Evolutionary conservation across 2,329 filamentous ascomycete genomes (phyloP), one percentile per base, ranked within the genome.

Genomic region (Aspergillus brunneoviolaceus): DNA sequence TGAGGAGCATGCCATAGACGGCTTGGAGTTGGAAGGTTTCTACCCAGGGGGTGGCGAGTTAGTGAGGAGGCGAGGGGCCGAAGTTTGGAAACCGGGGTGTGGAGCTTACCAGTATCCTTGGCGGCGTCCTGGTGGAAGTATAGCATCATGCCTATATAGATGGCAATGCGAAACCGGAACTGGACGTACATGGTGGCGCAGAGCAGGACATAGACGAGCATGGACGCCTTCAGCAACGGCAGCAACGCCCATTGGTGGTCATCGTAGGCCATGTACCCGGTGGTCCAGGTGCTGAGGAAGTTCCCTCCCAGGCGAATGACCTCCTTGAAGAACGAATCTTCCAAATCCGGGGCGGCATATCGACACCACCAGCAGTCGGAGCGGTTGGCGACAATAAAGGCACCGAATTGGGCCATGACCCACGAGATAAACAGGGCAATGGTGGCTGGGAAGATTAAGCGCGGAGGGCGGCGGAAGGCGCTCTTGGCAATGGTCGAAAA

Each of bases 221-320:
- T 82, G 0, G 81, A 80, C 11, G 80, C 80, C 59, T 80, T 72
- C 5, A 84, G 69, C 51, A 84, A 70, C 12, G 80, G 81, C 29
- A 82, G 70, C 66, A 84, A 76, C 3, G 82, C 81, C 82, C 82
- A 85, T 65, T 84, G 82, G 61, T 84, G 82, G 58, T 82, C 77
- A 65, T 85, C 82, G 57, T 82, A 84, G 9, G 78, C 74, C 71
- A 82, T 83, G 65, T 79, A 79, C 1, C 77, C 78, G 55, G 76
- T 80, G 12, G 81, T 82, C 82, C 82, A 85, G 11, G 78, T 79
- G 10, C 71, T 75, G 25, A 82, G 72, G 63, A 82, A 80, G 61
- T 79, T 79, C 60, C 69, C 67, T 57, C 81, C 77, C 39, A 84
- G 68, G 19, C 79, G 72, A 31, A 72, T 63, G 6, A 84, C 64